phyloP scores from a whole-genome alignment of 176 grass and related monocot species.

The Elymus sibiricus region DNA sequence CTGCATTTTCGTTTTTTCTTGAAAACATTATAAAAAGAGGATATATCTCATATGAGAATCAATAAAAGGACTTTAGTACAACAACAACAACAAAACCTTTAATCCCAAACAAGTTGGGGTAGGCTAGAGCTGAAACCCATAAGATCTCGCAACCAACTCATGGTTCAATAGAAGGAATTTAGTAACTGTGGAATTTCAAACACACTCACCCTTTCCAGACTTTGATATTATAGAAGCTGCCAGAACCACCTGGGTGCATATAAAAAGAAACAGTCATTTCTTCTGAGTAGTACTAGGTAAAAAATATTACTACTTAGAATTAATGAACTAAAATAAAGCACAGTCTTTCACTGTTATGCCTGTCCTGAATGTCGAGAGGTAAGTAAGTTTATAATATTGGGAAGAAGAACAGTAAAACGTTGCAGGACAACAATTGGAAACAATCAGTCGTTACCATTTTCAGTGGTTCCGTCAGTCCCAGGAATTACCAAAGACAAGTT shows the following conservation, averaged over 20 bases:
- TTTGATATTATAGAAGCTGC: constrained; percentile 70
- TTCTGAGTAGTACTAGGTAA: background rate
- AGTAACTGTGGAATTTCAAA: constrained; percentile 11
- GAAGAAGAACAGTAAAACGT: background rate
- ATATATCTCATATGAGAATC: background rate
- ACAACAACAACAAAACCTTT: no score
- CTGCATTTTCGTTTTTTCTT: background rate
- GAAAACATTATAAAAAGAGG: background rate
- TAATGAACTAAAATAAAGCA: background rate
- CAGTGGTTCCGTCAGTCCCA: background rate
- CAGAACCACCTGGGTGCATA: constrained; percentile 65
- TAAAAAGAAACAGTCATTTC: constrained; percentile 16
- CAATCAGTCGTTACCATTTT: constrained; percentile 46
- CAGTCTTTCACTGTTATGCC: background rate
- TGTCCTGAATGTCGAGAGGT: background rate
- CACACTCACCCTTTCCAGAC: constrained; percentile 68
- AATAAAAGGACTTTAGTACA: no score
- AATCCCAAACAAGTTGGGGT: no score
- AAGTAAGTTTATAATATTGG: constrained; percentile 6
- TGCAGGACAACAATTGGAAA: background rate
- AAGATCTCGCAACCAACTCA: no score
- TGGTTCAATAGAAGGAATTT: background rate
- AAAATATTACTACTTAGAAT: background rate
- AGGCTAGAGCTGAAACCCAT: no score
- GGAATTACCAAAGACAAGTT: constrained; percentile 21